Evolutionary conservation across 306 rosid species (phyloP).

Genomic region (Trifolium dubium): DNA sequence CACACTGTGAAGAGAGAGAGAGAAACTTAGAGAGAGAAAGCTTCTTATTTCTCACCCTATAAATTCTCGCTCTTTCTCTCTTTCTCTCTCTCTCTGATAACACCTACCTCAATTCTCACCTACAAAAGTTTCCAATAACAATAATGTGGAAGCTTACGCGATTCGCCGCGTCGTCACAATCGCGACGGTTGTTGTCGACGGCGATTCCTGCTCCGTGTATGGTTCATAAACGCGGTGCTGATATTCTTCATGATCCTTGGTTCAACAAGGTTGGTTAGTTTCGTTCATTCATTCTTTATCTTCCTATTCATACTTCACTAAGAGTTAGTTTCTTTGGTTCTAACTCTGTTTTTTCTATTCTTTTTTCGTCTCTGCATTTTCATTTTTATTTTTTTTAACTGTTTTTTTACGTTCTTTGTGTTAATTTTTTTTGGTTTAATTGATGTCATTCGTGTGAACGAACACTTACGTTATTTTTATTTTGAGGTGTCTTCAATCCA

Average conservation of each 20-base stretch:
- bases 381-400: too few relatives aligned
- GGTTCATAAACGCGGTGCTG: constrained; percentile 97
- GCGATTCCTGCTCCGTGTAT: constrained; percentile 91
- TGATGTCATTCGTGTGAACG: neutral
- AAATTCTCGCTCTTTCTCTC: constrained; percentile 21
- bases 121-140: neutral
- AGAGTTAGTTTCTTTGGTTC: too few relatives aligned
- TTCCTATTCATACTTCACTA: neutral
- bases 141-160: constrained; percentile 75
- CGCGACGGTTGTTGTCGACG: constrained; percentile 73
- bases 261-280: constrained; percentile 97
- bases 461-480: too few relatives aligned
- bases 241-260: constrained; percentile 99
- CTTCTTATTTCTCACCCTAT: constrained; percentile 8
- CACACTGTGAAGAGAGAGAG: constrained; percentile 2
- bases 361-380: too few relatives aligned
- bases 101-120: constrained; percentile 10
- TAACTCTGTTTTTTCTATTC: too few relatives aligned
- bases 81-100: neutral
- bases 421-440: neutral
- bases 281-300: neutral
- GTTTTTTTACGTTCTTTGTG: too few relatives aligned
- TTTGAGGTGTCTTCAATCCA: too few relatives aligned
- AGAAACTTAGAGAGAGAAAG: constrained; percentile 3
- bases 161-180: constrained; percentile 54